These are phyloP conservation scores for Diplotaxis tenuifolia DNA, from an alignment of 345 rosid species.

Conservation along the genomic window DNA sequence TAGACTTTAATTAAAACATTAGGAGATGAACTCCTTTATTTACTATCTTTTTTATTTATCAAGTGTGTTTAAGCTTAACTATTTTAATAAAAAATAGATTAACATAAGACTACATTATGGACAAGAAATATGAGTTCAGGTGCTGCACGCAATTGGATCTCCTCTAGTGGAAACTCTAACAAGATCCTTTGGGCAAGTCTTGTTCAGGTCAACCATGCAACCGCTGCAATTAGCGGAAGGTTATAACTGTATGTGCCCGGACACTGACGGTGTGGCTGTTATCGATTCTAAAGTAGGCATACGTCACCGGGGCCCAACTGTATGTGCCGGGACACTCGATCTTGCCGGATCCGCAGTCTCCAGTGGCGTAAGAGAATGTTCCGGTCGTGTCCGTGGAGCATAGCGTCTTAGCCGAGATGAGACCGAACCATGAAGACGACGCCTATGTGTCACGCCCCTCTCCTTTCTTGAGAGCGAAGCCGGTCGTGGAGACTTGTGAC, in stretches of 20 bases:
- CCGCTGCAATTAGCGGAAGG: conserved; percentile 10
- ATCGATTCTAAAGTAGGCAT: background rate
- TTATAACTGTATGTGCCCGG: conserved; percentile 23
- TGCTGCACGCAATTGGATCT: background rate
- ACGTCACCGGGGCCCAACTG: conserved; percentile 15
- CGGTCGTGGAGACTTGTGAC: background rate
- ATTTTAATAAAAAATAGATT: too few relatives aligned
- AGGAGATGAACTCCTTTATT: too few relatives aligned
- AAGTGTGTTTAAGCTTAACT: too few relatives aligned
- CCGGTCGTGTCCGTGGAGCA: conserved; percentile 22
- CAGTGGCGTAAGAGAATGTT: background rate
- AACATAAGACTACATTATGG: too few relatives aligned
- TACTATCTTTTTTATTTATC: too few relatives aligned
- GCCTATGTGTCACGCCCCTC: background rate
- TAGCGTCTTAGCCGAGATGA: background rate
- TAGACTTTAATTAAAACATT: too few relatives aligned
- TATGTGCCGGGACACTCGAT: conserved; percentile 3
- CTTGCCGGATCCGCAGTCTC: conserved; percentile 21
- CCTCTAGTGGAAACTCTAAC: background rate
- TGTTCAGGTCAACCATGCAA: background rate
- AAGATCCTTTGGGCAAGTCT: background rate
- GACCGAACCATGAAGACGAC: background rate
- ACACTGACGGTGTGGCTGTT: conserved; percentile 11
- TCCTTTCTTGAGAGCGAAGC: background rate
- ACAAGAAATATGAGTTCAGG: too few relatives aligned